These are phyloP conservation scores for Talaromyces sp. DNA, from an alignment of 2,329 filamentous ascomycete genomes.

Conservation along the genomic window DNA sequence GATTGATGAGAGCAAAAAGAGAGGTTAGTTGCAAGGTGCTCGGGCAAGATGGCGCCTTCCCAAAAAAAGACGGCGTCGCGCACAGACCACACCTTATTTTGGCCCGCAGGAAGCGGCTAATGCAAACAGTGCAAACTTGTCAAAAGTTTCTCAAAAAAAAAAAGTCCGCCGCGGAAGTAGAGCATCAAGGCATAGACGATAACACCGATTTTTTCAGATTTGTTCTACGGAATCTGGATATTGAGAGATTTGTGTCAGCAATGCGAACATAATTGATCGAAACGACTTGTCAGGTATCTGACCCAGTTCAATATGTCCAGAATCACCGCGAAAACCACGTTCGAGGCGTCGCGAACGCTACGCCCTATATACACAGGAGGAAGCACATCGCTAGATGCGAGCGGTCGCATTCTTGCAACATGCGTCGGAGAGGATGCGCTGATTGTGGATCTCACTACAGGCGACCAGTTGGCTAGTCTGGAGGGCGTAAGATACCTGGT, in stretches of 20 bases:
- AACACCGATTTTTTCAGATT: not conserved
- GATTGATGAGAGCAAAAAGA: not conserved
- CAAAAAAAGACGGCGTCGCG: slow-evolving; percentile 19
- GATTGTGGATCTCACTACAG: slow-evolving; percentile 78
- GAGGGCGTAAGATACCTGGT: slow-evolving; percentile 65
- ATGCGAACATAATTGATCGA: slow-evolving; percentile 18
- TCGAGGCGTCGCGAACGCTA: slow-evolving; percentile 76
- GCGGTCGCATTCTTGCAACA: slow-evolving; percentile 78
- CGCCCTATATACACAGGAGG: slow-evolving; percentile 94
- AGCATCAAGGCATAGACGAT: not conserved
- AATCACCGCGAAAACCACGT: slow-evolving; percentile 73
- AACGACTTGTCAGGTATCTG: slow-evolving; percentile 8
- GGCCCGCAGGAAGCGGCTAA: slow-evolving; percentile 33
- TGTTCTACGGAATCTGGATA: not conserved
- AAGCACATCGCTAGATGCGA: slow-evolving; percentile 75
- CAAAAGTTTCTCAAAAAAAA: slow-evolving; percentile 21
- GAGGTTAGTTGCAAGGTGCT: not conserved
- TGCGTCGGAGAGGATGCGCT: slow-evolving; percentile 90
- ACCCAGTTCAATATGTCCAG: slow-evolving; percentile 43
- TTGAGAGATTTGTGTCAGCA: not conserved
- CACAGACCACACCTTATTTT: slow-evolving; percentile 33
- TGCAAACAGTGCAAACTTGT: slow-evolving; percentile 27
- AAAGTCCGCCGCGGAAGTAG: slow-evolving; percentile 25
- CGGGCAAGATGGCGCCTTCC: slow-evolving; percentile 1
- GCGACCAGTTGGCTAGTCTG: slow-evolving; percentile 75